phyloP scores from a whole-genome alignment of 257 asterid species.

The Solanum pinnatisectum region DNA sequence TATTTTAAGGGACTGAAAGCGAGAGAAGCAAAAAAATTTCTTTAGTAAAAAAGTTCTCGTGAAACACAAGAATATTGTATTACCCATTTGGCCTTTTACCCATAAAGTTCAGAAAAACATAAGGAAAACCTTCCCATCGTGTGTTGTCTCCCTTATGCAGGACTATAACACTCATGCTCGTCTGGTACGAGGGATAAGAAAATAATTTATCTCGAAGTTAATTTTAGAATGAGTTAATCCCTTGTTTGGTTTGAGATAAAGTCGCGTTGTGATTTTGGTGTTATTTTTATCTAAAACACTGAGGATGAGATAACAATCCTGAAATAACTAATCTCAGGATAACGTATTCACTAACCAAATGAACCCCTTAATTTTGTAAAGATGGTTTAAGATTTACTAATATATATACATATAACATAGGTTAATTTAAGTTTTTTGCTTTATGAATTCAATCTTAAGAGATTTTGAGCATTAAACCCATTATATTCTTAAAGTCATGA shows the following conservation, averaged over 20 bases:
- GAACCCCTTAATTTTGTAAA: neutral
- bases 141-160: conserved; percentile 29
- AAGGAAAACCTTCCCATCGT: conserved; percentile 9
- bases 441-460: neutral
- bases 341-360: neutral
- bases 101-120: conserved; percentile 10
- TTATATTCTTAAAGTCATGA: too few relatives aligned
- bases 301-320: neutral
- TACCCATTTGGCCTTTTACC: neutral
- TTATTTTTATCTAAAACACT: neutral
- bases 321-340: too few relatives aligned
- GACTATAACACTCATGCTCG: conserved; percentile 7
- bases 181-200: neutral
- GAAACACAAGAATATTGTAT: conserved; percentile 8
- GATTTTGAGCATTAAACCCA: too few relatives aligned
- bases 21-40: conserved; percentile 1
- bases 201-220: neutral
- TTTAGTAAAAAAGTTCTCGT: conserved; percentile 14
- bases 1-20: conserved; percentile 22
- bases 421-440: too few relatives aligned
- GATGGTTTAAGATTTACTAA: neutral
- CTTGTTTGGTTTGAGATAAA: neutral
- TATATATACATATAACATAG: too few relatives aligned
- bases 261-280: fast-evolving
- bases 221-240: neutral